Percentiles rank a stretch among this genome's conserved stretches.
phyloP scores from a whole-genome alignment of 495 filamentous ascomycete species.

The Penicillium desertorum region DNA sequence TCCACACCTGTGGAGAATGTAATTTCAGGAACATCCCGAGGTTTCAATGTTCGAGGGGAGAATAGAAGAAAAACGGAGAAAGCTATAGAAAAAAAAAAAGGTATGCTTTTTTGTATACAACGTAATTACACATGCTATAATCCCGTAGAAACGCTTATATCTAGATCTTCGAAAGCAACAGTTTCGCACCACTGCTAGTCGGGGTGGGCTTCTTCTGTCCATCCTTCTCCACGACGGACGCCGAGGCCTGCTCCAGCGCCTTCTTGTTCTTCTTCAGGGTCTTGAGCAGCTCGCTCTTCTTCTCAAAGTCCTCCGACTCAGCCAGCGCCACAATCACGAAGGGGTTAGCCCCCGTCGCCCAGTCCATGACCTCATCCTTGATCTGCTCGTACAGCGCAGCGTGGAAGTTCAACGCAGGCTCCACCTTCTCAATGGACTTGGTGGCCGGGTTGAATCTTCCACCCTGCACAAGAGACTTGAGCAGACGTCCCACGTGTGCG shows the following conservation, averaged over 20 bases:
- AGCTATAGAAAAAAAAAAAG: constrained; percentile 3
- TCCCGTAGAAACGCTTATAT: constrained; percentile 19
- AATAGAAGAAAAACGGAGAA: background rate
- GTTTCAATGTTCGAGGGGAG: background rate
- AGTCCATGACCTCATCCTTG: constrained; percentile 69
- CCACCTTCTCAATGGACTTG: constrained; percentile 65
- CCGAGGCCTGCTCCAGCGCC: constrained; percentile 51
- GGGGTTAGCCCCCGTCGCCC: constrained; percentile 79
- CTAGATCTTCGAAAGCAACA: constrained; percentile 47
- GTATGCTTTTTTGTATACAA: constrained; percentile 22
- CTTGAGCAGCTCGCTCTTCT: constrained; percentile 62
- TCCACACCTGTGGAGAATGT: constrained; percentile 27
- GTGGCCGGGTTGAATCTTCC: constrained; percentile 73
- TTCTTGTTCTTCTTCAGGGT: constrained; percentile 59
- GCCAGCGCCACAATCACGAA: constrained; percentile 80
- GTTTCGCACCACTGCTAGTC: constrained; percentile 43
- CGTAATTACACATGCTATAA: constrained; percentile 19
- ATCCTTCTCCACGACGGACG: constrained; percentile 32
- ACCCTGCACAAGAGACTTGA: constrained; percentile 84
- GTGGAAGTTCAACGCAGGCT: constrained; percentile 80
- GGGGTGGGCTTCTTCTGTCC: constrained; percentile 41
- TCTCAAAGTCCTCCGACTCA: constrained; percentile 74
- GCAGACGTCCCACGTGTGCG: constrained; percentile 74
- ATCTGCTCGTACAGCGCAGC: constrained; percentile 74
- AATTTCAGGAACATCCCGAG: constrained; percentile 16